Evolutionary conservation across 345 rosid genomes (phyloP).

Genomic region (Populus nigra): DNA sequence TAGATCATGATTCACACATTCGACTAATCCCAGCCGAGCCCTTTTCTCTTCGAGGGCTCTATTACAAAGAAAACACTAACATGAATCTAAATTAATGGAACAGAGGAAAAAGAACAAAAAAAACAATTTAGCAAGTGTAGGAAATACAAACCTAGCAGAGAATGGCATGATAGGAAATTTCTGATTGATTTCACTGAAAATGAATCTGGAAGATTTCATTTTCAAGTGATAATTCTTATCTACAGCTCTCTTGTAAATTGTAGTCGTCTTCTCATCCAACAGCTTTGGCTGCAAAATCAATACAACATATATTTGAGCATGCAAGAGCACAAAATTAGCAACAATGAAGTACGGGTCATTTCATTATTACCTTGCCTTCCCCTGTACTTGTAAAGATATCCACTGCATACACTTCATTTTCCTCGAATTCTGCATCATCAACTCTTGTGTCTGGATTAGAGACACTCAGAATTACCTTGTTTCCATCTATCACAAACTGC

Average conservation of each 20-base stretch:
- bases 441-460: conserved; percentile 82
- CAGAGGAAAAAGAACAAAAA: no score
- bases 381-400: conserved; percentile 94
- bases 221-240: conserved; percentile 82
- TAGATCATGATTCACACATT: conserved; percentile 94
- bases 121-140: not conserved
- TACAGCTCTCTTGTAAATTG: conserved; percentile 86
- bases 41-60: conserved; percentile 98
- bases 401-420: conserved; percentile 87
- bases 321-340: not conserved
- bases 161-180: conserved; percentile 84
- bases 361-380: conserved; percentile 85
- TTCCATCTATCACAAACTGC: conserved; percentile 84
- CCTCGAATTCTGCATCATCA: conserved; percentile 92
- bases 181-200: conserved; percentile 85
- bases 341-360: not conserved
- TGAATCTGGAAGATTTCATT: conserved; percentile 98
- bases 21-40: conserved; percentile 88
- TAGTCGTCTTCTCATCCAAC: conserved; percentile 93
- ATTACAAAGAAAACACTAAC: not conserved
- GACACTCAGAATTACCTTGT: conserved; percentile 69
- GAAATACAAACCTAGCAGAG: conserved; percentile 64
- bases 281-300: conserved; percentile 72
- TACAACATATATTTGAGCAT: conserved; percentile 2
- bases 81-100: not conserved